Conservation (phyloP, 2,329 filamentous ascomycete species). For the Plectosphaerella cucumerina region DNA sequence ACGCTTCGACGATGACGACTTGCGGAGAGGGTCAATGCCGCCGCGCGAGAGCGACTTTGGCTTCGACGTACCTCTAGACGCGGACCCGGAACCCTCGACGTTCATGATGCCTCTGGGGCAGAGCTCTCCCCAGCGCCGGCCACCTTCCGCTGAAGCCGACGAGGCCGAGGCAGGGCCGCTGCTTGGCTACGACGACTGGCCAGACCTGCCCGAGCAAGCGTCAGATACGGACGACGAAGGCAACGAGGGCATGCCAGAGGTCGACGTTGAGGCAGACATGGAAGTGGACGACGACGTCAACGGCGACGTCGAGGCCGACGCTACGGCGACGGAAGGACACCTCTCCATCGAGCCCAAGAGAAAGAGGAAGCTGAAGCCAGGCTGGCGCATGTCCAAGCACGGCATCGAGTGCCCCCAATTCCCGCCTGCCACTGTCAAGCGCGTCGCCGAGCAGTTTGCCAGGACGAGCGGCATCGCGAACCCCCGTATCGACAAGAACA, state of each 20-base stretch:
- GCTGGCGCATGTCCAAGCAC: constrained; percentile 61
- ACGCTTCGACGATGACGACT: constrained; percentile 33
- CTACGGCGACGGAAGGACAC: neutral
- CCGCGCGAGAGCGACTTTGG: constrained; percentile 47
- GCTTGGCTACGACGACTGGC: constrained; percentile 6
- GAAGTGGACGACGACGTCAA: constrained; percentile 6
- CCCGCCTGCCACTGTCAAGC: constrained; percentile 69
- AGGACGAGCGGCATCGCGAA: constrained; percentile 62
- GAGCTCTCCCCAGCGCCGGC: constrained; percentile 11
- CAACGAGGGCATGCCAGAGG: constrained; percentile 12
- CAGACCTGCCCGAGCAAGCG: neutral
- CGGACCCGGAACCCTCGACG: constrained; percentile 41
- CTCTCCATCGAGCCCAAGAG: constrained; percentile 12
- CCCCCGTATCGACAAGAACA: constrained; percentile 67
- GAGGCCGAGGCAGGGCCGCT: constrained; percentile 9
- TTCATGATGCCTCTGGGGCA: constrained; percentile 38
- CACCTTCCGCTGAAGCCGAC: constrained; percentile 13
- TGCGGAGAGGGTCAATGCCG: constrained; percentile 29
- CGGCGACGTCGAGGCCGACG: constrained; percentile 2
- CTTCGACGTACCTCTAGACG: constrained; percentile 42
- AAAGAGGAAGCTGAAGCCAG: constrained; percentile 33
- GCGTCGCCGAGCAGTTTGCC: constrained; percentile 66
- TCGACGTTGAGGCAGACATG: constrained; percentile 15
- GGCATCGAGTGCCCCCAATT: constrained; percentile 74
- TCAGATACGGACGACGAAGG: constrained; percentile 6